Base-by-base conservation (phyloP, 768 basidiomycete species). In the Lactarius sanguifluus region DNA sequence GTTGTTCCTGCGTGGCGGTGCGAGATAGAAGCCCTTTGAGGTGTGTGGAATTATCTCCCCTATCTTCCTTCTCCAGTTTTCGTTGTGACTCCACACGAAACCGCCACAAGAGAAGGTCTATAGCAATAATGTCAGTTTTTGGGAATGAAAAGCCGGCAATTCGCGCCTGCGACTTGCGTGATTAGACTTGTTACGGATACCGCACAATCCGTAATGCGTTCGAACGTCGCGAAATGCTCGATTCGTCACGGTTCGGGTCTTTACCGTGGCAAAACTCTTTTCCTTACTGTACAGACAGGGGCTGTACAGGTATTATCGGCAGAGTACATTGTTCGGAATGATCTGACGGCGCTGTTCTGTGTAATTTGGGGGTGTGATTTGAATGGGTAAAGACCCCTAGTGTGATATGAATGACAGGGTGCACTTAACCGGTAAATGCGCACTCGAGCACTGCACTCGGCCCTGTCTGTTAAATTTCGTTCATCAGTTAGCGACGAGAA, bases 1-100 rank as follows among this genome's bases (percentile, higher is more conserved):
- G 4, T 61, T 79, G 62, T 81, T 79, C 64, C 63, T n/a, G 81
- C 12, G 80, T 80, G 0, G 62, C 83, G 81, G 82, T 81, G 80
- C 28, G 81, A 57, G 8, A 40, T 64, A 41, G 66, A 59, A 45
- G 43, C 59, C 16, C 1, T 13, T 23, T 59, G 36, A 55, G 5
- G 28, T 9, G 5, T 25, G 38, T 30, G 10, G 4, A 8, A 34
- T 32, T 16, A 3, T 57, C 0, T 30, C 6, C 47, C n/a, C n/a
- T 23, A 12, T 15, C 43, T 38, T 38, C 36, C 12, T 38, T 38
- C 38, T 40, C 15, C 13, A 15, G 13, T 13, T 15, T n/a, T 13
- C 47, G 47, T 47, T 47, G 4, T 13, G 47, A 13, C 10, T 3
- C n/a, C 5, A 50, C 23, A 12, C 45, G 5, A n/a, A 50, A n/a